Percentiles rank a stretch among this genome's conserved stretches.
Evolutionary conservation across 306 rosid species (phyloP).

Genomic region (Lathyrus oleraceus): DNA sequence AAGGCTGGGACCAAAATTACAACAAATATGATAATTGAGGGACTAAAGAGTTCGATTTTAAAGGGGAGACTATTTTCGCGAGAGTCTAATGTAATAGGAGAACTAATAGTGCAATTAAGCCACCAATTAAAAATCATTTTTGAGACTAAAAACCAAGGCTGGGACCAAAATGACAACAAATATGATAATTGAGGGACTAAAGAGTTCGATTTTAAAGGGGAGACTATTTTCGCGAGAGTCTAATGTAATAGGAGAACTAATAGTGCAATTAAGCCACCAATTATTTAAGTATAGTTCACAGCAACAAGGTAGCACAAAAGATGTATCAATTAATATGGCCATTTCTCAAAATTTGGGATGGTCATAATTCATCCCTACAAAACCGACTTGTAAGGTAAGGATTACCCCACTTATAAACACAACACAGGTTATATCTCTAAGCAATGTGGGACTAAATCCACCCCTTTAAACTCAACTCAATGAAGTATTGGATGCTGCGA

Average conservation of each 20-base stretch:
- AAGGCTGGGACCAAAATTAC: not conserved
- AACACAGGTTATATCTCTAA: no score
- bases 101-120: not conserved
- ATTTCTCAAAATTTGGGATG: no score
- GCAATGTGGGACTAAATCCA: no score
- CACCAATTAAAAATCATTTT: no score
- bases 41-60: not conserved
- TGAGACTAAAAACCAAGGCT: not conserved
- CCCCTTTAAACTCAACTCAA: no score
- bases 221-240: no score
- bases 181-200: not conserved
- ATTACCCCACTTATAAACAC: no score
- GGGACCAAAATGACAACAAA: not conserved
- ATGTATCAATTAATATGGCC: slow-evolving; percentile 10
- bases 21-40: not conserved
- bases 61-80: no score
- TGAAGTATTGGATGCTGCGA: no score
- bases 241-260: not conserved
- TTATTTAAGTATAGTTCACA: slow-evolving; percentile 13
- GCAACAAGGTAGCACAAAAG: slow-evolving; percentile 6
- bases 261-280: not conserved
- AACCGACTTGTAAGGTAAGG: no score
- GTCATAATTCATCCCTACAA: no score
- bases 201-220: not conserved
- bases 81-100: not conserved